Evolutionary conservation across 1,284 basidiomycete genomes (phyloP), one percentile per base, ranked within the genome.

Genomic region (Porodaedalea pini): DNA sequence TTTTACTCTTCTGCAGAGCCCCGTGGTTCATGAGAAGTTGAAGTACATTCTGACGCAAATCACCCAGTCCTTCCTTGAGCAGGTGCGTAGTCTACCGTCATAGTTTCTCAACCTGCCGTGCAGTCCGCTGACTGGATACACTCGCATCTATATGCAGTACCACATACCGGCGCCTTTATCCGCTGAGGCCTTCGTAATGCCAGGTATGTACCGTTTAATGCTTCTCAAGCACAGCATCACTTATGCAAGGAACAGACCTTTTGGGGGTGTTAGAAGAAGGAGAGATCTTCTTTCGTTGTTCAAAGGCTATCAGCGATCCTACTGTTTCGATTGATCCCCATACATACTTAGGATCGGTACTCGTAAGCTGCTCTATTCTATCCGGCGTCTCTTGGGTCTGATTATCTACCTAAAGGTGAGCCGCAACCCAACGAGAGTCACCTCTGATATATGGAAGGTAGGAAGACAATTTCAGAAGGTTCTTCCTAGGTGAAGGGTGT

Each of bases 401-500:
- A n/a, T n/a, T n/a, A n/a, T n/a, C n/a, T n/a, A n/a, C n/a, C n/a
- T n/a, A n/a, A n/a, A n/a, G n/a, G n/a, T n/a, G n/a, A n/a, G n/a
- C 19, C 73, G 74, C 23, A 77, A 85, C 66, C 85, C 85, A 0
- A 78, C 84, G 34, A 78, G 79, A 25, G 67, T 86, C 1, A 75
- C 80, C 0, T 85, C 82, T 1, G 85, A 87, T 65, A 69, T 87
- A 10, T 83, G 82, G 57, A 82, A 79, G 72, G 84, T 82, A 51
- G 36, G 57, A 48, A 1, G 4, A 17, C 27, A 41, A 5, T 44
- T 27, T 21, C 6, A 8, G 34, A 4, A 8, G 2, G 3, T 23
- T 17, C 6, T 3, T 25, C 36, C 29, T 57, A 86, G 84, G 80
- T 83, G 1, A 73, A 54, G 25, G 84, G 81, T 15, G 75, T 87